Conservation (phyloP, 768 basidiomycete genomes). For the Nidularia sp. region DNA sequence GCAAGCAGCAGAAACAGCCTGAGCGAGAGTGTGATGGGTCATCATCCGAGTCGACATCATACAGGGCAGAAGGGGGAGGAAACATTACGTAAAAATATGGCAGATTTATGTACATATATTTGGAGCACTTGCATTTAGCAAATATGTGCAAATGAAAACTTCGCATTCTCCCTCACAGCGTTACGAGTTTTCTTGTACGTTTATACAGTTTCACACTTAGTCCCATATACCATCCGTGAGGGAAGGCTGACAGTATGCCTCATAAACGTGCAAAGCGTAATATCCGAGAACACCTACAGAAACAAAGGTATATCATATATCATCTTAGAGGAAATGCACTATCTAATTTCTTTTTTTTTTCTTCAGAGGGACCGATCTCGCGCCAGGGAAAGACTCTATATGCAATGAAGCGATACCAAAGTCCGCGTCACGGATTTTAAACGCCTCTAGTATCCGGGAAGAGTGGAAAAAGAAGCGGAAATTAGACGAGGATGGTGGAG, state of each 20-base stretch:
- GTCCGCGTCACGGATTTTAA: slow-evolving; percentile 58
- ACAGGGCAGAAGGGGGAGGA: too few species aligned
- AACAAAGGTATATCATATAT: slow-evolving; percentile 34
- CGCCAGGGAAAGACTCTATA: slow-evolving; percentile 38
- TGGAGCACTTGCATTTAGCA: too few species aligned
- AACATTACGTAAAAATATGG: too few species aligned
- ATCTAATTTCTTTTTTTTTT: neutral
- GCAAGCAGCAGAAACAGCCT: too few species aligned
- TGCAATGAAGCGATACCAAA: slow-evolving; percentile 66
- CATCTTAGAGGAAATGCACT: neutral
- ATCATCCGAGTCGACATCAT: too few species aligned
- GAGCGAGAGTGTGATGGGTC: too few species aligned
- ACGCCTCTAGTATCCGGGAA: slow-evolving; percentile 55
- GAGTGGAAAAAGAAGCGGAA: slow-evolving; percentile 51
- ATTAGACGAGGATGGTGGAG: slow-evolving; percentile 17
- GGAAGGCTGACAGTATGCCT: slow-evolving; percentile 38
- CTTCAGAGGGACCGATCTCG: slow-evolving; percentile 45
- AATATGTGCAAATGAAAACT: too few species aligned
- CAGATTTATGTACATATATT: too few species aligned
- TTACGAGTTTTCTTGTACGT: neutral
- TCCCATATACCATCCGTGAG: neutral
- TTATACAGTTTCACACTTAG: neutral
- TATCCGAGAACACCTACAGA: slow-evolving; percentile 36
- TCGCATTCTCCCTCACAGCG: neutral
- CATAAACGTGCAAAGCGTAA: slow-evolving; percentile 61